Evolutionary conservation across 2,329 filamentous ascomycete species (phyloP), one percentile per base, ranked within the genome.

Genomic region (Sclerotinia glacialis): DNA sequence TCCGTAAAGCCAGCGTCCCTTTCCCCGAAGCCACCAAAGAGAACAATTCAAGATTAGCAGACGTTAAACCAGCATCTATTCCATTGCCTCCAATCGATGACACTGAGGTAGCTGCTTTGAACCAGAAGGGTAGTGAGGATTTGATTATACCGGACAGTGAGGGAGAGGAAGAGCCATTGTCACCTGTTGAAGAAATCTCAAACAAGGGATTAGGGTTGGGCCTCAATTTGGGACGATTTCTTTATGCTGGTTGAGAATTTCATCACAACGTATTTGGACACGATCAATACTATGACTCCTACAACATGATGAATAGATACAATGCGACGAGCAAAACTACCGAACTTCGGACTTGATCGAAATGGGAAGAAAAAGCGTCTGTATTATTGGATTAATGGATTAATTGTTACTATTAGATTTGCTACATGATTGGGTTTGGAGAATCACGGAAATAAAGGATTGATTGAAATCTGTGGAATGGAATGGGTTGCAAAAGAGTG

Each of bases 131-230:
- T 2, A 85, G 83, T 67, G 83, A 85, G 70, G 83, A 85, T 70
- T 71, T 80, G 47, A 80, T 85, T 26, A 73, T 83, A 49, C 81
- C 80, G 26, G 78, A 81, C 66, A 84, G 81, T 60, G 82, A 84
- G 52, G 80, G 69, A 50, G 75, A 76, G 9, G 74, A 73, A n/a
- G 74, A 75, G 18, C 52, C 65, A 14, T 61, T 74, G 1, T 73
- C 71, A 12, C 71, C 71, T 52, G 46, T 54, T 42, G 61, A 54
- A 28, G 54, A 52, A 8, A 34, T 42, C 21, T 26, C 46, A 46
- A 56, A n/a, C 4, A 53, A 55, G 14, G 28, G 37, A 42, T 42
- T 66, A 6, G 40, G 50, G 2, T 46, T 54, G 23, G 47, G 55
- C 16, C 52, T 68, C 23, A 46, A 69, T 44, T 58, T 72, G 37